Percentiles rank a stretch among this genome's conserved stretches.
These are phyloP conservation scores for Dissophora ornata DNA, from an alignment of 192 early-diverging fungal genomes.

Conservation along the genomic window DNA sequence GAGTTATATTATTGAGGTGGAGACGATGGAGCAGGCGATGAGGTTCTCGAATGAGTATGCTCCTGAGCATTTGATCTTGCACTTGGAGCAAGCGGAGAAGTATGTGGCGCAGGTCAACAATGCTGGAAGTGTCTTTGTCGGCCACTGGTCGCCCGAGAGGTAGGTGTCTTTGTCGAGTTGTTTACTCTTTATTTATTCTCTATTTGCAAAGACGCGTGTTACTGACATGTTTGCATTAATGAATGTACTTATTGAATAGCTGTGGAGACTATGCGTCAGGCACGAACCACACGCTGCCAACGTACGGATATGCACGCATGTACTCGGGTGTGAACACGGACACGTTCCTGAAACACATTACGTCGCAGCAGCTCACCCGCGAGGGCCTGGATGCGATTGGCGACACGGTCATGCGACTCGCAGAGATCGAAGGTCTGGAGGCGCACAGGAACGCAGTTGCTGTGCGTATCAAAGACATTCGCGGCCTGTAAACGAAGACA, in stretches of 20 bases:
- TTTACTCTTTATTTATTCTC: not conserved
- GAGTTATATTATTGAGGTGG: conserved; percentile 80
- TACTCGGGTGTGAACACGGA: conserved; percentile 98
- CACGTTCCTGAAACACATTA: conserved; percentile 98
- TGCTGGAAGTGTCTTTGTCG: conserved; percentile 98
- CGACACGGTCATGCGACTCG: conserved; percentile 93
- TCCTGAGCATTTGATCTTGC: conserved; percentile 98
- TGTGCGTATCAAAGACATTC: conserved; percentile 80
- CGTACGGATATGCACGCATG: conserved; percentile 98
- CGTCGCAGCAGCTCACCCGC: conserved; percentile 88
- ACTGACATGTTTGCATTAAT: too few species aligned
- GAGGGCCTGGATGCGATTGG: conserved; percentile 88
- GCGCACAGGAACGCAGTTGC: conserved; percentile 98
- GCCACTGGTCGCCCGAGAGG: conserved; percentile 95
- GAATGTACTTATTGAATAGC: too few species aligned
- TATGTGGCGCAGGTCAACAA: conserved; percentile 77
- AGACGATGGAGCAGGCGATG: conserved; percentile 81
- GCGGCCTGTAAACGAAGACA: conserved; percentile 18
- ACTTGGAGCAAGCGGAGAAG: conserved; percentile 79
- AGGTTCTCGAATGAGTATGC: conserved; percentile 96
- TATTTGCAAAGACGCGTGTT: not conserved
- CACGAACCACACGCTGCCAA: conserved; percentile 99
- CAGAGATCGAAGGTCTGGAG: conserved; percentile 95
- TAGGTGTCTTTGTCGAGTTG: conserved; percentile 53
- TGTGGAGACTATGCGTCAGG: conserved; percentile 99